Conservation (phyloP, 1,284 basidiomycete genomes). For the Bothia castanella region DNA sequence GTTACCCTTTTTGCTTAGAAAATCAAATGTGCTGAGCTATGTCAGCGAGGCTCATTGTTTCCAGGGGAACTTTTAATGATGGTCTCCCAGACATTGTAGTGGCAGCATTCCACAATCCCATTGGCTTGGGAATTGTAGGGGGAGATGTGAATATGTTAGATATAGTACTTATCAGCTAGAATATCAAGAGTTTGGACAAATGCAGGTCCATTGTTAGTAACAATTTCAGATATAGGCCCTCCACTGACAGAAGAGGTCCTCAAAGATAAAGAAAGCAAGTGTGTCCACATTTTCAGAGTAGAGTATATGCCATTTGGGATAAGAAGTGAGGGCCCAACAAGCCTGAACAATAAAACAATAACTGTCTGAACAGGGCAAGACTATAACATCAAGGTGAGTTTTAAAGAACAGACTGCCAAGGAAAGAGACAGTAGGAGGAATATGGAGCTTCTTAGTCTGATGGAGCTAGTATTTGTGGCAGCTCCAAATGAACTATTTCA, state of each 20-base stretch:
- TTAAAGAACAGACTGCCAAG: neutral
- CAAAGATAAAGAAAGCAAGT: neutral
- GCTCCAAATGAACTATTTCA: too few species aligned
- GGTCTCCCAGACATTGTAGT: neutral
- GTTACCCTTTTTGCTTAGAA: conserved; percentile 6
- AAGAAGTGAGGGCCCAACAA: neutral
- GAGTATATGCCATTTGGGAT: conserved; percentile 6
- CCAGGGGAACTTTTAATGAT: too few species aligned
- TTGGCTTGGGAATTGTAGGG: conserved; percentile 45
- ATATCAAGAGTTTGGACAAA: too few species aligned
- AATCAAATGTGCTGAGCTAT: neutral
- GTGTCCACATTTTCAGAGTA: conserved; percentile 7
- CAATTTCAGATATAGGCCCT: conserved; percentile 26
- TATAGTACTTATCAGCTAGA: conserved; percentile 26
- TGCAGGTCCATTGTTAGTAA: too few species aligned
- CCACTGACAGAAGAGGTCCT: conserved; percentile 8
- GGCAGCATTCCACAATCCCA: conserved; percentile 33
- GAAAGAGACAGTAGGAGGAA: neutral
- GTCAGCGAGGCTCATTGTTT: too few species aligned
- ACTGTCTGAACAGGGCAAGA: neutral
- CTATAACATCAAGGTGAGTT: neutral
- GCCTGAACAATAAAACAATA: neutral
- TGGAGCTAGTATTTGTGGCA: too few species aligned
- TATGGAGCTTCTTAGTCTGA: too few species aligned
- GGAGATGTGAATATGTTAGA: conserved; percentile 33